phyloP scores from a whole-genome alignment of 768 basidiomycete genomes.

The Coprinopsis sp. region DNA sequence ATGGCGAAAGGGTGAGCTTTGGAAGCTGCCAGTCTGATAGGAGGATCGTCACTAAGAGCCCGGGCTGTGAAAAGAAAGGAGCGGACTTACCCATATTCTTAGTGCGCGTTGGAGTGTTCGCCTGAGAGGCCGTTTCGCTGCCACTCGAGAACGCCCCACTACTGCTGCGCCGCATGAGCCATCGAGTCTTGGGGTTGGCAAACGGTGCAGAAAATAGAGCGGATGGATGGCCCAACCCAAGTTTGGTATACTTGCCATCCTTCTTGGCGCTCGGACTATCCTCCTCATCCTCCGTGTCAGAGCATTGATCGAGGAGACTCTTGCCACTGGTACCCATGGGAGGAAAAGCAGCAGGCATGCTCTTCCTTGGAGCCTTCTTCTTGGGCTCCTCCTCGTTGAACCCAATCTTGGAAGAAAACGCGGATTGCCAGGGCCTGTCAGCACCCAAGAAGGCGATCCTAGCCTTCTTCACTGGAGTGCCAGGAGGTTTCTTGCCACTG shows the following conservation, averaged over 20 bases:
- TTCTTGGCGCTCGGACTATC: constrained; percentile 60
- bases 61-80: constrained; percentile 3
- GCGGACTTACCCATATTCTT: constrained; percentile 42
- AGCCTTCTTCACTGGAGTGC: constrained; percentile 76
- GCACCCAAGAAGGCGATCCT: constrained; percentile 54
- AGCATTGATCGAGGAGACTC: constrained; percentile 34
- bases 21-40: constrained; percentile 53
- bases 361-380: constrained; percentile 58
- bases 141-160: constrained; percentile 79
- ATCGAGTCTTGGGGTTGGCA: constrained; percentile 43
- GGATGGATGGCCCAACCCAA: constrained; percentile 62
- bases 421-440: constrained; percentile 77
- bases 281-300: constrained; percentile 64
- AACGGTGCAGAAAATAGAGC: constrained; percentile 22
- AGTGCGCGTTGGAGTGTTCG: constrained; percentile 59
- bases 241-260: constrained; percentile 36
- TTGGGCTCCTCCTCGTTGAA: constrained; percentile 42
- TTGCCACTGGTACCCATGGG: constrained; percentile 28
- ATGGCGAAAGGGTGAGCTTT: constrained; percentile 47
- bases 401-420: constrained; percentile 65
- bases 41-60: constrained; percentile 12
- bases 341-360: constrained; percentile 70
- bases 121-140: constrained; percentile 55
- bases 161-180: constrained; percentile 73
- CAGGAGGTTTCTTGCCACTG: constrained; percentile 60